These are phyloP conservation scores for Fragaria nilgerrensis DNA, from an alignment of 306 rosid species.

Conservation along the genomic window DNA sequence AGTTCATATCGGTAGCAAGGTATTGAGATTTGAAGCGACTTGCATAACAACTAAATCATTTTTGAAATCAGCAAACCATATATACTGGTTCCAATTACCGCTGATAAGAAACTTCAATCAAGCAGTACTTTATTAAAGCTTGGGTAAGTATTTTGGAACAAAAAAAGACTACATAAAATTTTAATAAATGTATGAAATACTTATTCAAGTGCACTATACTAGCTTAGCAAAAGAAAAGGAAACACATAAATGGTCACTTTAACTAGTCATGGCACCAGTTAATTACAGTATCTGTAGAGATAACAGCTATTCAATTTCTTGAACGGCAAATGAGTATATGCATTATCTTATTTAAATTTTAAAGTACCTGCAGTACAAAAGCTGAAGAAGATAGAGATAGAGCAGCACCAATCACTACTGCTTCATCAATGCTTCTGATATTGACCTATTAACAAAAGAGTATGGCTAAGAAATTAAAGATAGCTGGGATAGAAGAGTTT, in stretches of 20 bases:
- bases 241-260: neutral
- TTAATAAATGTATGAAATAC: neutral
- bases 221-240: neutral
- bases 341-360: slow-evolving; percentile 15
- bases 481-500: neutral
- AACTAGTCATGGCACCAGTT: neutral
- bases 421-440: slow-evolving; percentile 97
- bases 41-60: neutral
- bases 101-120: neutral
- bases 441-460: slow-evolving; percentile 56
- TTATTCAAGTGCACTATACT: neutral
- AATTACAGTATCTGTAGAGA: neutral
- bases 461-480: slow-evolving; percentile 10
- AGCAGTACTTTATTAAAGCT: neutral
- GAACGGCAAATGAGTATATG: neutral
- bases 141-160: neutral
- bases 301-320: neutral
- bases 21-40: neutral
- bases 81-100: neutral
- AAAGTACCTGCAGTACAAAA: slow-evolving; percentile 92
- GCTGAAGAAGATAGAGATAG: slow-evolving; percentile 97
- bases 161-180: no score
- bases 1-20: neutral
- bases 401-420: slow-evolving; percentile 97
- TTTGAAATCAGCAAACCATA: neutral